Base-by-base conservation (phyloP, 1,284 basidiomycete species). In the Ustilago bromivora region DNA sequence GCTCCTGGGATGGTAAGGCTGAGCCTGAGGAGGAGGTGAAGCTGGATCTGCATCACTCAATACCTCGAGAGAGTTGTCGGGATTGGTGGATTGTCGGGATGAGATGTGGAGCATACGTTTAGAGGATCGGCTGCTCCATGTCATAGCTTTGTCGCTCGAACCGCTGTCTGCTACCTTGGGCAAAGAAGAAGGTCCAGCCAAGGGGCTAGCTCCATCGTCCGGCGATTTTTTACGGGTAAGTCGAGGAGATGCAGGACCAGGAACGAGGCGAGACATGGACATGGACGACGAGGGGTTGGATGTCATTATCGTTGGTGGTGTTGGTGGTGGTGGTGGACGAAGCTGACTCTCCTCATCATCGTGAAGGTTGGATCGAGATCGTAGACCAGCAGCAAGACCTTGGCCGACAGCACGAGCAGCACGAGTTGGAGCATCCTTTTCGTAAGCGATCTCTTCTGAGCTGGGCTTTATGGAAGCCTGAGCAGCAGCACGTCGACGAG, bases 391-490 rank as follows among this genome's bases (percentile, higher is more conserved):
- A 28, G 76, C 76, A 7, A 78, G 69, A 52, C 76, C 65, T 38
- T 75, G 72, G 11, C 76, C 76, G 15, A 75, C 67, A 12, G 76
- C 76, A n/a, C 76, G 51, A 13, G 76, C 76, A 49, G 71, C 71
- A 31, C 70, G 68, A n/a, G 71, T 71, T 9, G 76, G 67, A 1
- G 76, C 71, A 46, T 78, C 68, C 13, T 61, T 41, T 23, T 74
- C 67, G 35, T 66, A 53, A 43, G 57, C 53, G 15, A 61, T 35
- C 9, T 78, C 57, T 11, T 40, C 38, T 1, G 56, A 31, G 19
- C 34, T n/a, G 2, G 66, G 23, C 28, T 63, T 61, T 36, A 65
- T 15, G 28, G 66, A 61, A 34, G 76, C 71, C n/a, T 65, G 68
- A 23, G 55, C 56, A 13, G 71, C 71, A 17, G 76, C 76, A 3